phyloP scores from a whole-genome alignment of 2,329 filamentous ascomycete species.

The Hypoxylon rubiginosum region DNA sequence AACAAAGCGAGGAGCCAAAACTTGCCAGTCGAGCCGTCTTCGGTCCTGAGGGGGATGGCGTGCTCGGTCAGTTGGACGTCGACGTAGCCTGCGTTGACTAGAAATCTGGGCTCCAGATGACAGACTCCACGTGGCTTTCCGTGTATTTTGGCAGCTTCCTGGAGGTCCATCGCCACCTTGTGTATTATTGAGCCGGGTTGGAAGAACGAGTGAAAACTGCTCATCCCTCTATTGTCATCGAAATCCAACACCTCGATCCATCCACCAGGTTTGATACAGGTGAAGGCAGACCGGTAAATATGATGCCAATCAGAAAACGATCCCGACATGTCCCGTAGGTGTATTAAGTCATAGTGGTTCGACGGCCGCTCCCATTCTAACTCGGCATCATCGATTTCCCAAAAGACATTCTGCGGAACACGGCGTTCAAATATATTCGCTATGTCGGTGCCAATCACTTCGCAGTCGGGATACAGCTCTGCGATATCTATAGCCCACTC shows the following conservation, averaged over 20 bases:
- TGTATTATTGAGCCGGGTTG: slow-evolving; percentile 61
- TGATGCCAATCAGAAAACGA: slow-evolving; percentile 69
- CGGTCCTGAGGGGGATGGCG: slow-evolving; percentile 62
- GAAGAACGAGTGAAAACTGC: slow-evolving; percentile 58
- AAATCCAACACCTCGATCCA: slow-evolving; percentile 70
- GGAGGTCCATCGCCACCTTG: slow-evolving; percentile 57
- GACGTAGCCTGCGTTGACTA: slow-evolving; percentile 65
- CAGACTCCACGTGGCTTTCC: slow-evolving; percentile 61
- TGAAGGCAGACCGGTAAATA: slow-evolving; percentile 66
- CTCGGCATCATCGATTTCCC: slow-evolving; percentile 72
- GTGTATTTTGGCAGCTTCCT: slow-evolving; percentile 59
- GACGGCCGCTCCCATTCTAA: slow-evolving; percentile 68
- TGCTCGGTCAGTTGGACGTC: slow-evolving; percentile 64
- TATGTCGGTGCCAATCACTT: slow-evolving; percentile 71
- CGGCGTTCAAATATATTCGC: slow-evolving; percentile 69
- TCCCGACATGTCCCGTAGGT: slow-evolving; percentile 68
- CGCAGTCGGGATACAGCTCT: slow-evolving; percentile 65
- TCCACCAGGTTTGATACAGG: slow-evolving; percentile 68
- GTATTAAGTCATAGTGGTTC: slow-evolving; percentile 68
- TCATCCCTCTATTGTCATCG: slow-evolving; percentile 59
- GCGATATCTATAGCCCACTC: slow-evolving; percentile 67
- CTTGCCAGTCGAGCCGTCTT: slow-evolving; percentile 63
- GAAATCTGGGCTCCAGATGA: slow-evolving; percentile 61
- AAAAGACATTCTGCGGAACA: slow-evolving; percentile 70
- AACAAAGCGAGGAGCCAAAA: slow-evolving; percentile 67